Conservation (phyloP, 768 basidiomycete species). For the Kwoniella botswanensis region DNA sequence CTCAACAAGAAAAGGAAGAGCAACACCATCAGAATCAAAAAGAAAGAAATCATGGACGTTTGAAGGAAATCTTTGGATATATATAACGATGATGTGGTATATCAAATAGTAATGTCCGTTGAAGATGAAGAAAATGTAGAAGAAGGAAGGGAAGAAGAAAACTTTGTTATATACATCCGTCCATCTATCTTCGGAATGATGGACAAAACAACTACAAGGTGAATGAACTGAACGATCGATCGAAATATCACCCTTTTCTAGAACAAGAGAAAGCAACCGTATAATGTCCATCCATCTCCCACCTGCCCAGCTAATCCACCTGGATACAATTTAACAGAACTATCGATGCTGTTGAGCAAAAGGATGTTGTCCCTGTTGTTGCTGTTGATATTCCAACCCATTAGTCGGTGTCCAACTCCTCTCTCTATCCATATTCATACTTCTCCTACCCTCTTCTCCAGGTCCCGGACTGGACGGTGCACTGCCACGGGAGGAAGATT, state of each 20-base stretch:
- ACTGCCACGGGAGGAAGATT: slow-evolving; percentile 40
- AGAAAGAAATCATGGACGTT: neutral
- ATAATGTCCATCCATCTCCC: too few relatives aligned
- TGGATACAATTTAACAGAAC: neutral
- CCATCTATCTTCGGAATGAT: too few relatives aligned
- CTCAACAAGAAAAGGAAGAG: neutral
- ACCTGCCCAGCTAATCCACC: neutral
- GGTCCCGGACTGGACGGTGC: slow-evolving; percentile 46
- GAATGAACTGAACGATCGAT: too few relatives aligned
- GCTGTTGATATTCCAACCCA: neutral
- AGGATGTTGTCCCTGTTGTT: slow-evolving; percentile 11
- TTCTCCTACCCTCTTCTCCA: slow-evolving; percentile 33
- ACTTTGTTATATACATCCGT: too few relatives aligned
- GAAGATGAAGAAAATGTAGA: too few relatives aligned
- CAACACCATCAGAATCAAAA: neutral
- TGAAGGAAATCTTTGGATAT: too few relatives aligned
- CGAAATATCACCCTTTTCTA: too few relatives aligned
- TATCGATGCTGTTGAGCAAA: slow-evolving; percentile 7
- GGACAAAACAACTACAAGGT: too few relatives aligned
- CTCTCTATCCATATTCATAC: slow-evolving; percentile 43
- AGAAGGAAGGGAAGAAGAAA: too few relatives aligned
- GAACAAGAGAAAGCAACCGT: too few relatives aligned
- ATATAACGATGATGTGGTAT: too few relatives aligned
- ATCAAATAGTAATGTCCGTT: too few relatives aligned
- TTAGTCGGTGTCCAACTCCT: slow-evolving; percentile 41